Base-by-base conservation (phyloP, 495 filamentous ascomycete genomes). In the Hyaloscypha bicolor region DNA sequence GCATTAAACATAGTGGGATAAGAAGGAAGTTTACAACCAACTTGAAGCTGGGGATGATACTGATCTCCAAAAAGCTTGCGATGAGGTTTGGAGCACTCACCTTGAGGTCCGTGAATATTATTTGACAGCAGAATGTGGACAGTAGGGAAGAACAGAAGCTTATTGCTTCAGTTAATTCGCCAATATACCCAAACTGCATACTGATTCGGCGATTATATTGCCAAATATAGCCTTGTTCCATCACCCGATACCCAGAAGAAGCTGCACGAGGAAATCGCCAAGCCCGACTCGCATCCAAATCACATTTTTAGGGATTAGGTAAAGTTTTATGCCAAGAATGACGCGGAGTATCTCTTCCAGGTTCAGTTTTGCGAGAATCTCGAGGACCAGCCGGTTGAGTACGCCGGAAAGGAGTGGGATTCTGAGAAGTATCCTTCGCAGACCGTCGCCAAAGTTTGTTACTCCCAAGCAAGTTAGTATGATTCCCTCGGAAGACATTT, bases 161-260 rank as follows among this genome's bases (percentile, higher is more conserved):
- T 25, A 51, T 9, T 51, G 4, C 14, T 21, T 6, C 52, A 67
- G 67, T 77, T 76, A 22, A 83, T 76, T 59, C 69, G 75, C n/a
- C 77, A 79, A 62, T 82, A 83, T 66, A 79, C 79, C 21, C 83
- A 85, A 63, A 77, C 75, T 31, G 79, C 82, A 11, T 84, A 81
- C 64, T 81, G 78, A 45, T 81, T 81, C 67, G 81, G 79, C 55
- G 76, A 83, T 51, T 83, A 82, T 45, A 77, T 83, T 6, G 75
- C 77, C 61, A 85, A 84, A 65, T 84, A 80, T 60, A 75, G 75
- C 61, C 74, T 83, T 62, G 75, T 80, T 14, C 82, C 81, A 6
- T 71, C 63, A 52, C 71, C 65, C 21, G 79, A 79, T 42, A 81
- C 75, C 30, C 51, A 62, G 65, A 76, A 71, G 56, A 80, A 79